A percentile compares a stretch with the other conserved stretches of the same genome.
Conservation (phyloP, 805 yeast genomes). For the Brettanomyces naardenensis region DNA sequence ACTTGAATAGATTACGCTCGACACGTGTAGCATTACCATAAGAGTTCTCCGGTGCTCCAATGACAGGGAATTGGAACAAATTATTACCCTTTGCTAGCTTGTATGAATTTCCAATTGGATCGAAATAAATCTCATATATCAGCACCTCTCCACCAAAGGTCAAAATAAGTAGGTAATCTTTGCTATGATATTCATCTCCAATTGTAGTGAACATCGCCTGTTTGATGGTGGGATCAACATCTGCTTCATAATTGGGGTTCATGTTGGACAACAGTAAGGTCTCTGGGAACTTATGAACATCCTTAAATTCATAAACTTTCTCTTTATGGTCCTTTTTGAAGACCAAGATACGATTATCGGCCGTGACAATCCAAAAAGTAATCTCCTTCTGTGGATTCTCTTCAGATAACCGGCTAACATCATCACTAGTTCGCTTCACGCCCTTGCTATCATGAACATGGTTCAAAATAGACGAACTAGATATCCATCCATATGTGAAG, state of each 20-base stretch:
- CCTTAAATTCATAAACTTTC: slow-evolving; percentile 44
- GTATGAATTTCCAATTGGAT: slow-evolving; percentile 29
- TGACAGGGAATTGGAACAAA: slow-evolving; percentile 35
- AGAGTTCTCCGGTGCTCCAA: slow-evolving; percentile 80
- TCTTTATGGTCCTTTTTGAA: slow-evolving; percentile 50
- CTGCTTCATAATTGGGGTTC: slow-evolving; percentile 38
- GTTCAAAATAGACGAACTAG: slow-evolving; percentile 40
- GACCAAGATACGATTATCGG: slow-evolving; percentile 64
- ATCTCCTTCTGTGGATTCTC: slow-evolving; percentile 20
- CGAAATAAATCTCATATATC: slow-evolving; percentile 52
- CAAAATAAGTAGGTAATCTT: slow-evolving; percentile 60
- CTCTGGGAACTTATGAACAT: slow-evolving; percentile 39
- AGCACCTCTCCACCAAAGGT: slow-evolving; percentile 79
- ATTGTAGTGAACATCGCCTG: slow-evolving; percentile 56
- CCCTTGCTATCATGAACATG: slow-evolving; percentile 28
- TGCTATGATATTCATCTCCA: slow-evolving; percentile 49
- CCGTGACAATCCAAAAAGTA: slow-evolving; percentile 62
- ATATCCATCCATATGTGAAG: slow-evolving; percentile 62
- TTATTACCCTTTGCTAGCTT: slow-evolving; percentile 36
- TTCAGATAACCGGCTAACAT: slow-evolving; percentile 6
- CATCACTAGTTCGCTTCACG: slow-evolving; percentile 18
- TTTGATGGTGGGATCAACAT: slow-evolving; percentile 69
- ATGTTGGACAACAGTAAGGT: slow-evolving; percentile 35
- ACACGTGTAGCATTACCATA: slow-evolving; percentile 59
- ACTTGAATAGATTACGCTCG: slow-evolving; percentile 58